Percentiles rank a stretch among this genome's conserved stretches.
Evolutionary conservation across 2,329 filamentous ascomycete genomes (phyloP).

Genomic region (Scedosporium dehoogii): DNA sequence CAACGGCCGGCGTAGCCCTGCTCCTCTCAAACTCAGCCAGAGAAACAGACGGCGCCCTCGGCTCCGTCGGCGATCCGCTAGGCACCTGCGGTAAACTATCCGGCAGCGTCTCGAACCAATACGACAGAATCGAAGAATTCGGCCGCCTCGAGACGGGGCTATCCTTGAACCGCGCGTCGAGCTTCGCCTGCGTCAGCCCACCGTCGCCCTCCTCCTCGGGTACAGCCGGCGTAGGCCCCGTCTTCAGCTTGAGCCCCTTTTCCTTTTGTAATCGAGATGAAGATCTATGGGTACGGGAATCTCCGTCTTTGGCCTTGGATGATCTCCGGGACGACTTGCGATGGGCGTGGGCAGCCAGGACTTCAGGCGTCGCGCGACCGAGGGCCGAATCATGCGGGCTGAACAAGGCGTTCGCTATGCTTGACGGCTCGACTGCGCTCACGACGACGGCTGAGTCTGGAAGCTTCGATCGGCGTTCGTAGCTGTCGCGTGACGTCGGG

Average conservation of each 20-base stretch:
- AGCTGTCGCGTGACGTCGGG: not conserved
- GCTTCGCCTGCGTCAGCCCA: not conserved
- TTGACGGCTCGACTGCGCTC: not conserved
- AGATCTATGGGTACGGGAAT: not conserved
- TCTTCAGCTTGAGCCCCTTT: not conserved
- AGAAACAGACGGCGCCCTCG: not conserved
- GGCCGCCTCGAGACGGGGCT: not conserved
- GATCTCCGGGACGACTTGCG: slow-evolving; percentile 1
- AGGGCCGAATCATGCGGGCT: slow-evolving; percentile 4
- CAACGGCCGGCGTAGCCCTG: not conserved
- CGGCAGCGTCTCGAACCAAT: slow-evolving; percentile 5
- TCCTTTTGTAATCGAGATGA: not conserved
- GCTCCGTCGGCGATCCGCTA: not conserved
- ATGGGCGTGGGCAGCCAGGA: not conserved
- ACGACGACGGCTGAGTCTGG: slow-evolving; percentile 3
- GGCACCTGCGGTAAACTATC: not conserved
- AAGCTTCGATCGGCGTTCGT: not conserved
- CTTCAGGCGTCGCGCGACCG: slow-evolving; percentile 2
- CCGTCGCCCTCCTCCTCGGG: not conserved
- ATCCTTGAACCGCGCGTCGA: not conserved
- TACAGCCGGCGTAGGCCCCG: not conserved
- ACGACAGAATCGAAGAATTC: not conserved
- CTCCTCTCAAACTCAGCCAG: not conserved
- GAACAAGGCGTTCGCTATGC: not conserved
- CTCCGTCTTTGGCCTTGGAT: not conserved